Conservation (phyloP, 129 eudicot genomes). For the Gnaphalium uliginosum region DNA sequence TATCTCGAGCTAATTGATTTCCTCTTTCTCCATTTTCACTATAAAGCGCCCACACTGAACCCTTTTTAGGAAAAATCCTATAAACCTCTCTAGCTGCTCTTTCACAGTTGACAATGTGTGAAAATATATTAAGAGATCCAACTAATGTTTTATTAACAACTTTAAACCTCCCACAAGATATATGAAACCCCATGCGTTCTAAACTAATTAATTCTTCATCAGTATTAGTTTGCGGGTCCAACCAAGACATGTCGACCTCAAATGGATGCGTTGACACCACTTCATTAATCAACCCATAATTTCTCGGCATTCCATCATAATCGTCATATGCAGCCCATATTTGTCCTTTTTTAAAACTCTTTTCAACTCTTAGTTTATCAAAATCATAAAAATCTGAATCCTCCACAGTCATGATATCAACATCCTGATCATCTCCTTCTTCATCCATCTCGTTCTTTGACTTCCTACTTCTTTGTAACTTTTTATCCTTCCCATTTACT, state of each 20-base stretch:
- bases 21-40: conserved; percentile 42
- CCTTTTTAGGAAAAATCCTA: conserved; percentile 79
- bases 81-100: conserved; percentile 82
- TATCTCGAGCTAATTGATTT: conserved; percentile 28
- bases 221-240: conserved; percentile 54
- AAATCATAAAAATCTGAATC: conserved; percentile 90
- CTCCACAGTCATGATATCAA: conserved; percentile 62
- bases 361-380: conserved; percentile 70
- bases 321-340: conserved; percentile 88
- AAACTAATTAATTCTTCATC: conserved; percentile 40
- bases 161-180: conserved; percentile 80
- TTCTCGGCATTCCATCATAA: conserved; percentile 91
- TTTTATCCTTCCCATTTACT: conserved; percentile 33
- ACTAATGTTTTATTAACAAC: conserved; percentile 54
- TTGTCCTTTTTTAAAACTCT: conserved; percentile 82
- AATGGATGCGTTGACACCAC: conserved; percentile 69
- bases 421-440: conserved; percentile 25
- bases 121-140: conserved; percentile 59
- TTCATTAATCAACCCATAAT: conserved; percentile 70
- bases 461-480: conserved; percentile 15
- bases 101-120: conserved; percentile 71
- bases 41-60: conserved; percentile 90
- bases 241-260: conserved; percentile 71
- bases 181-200: conserved; percentile 49
- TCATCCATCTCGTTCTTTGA: conserved; percentile 17